These are phyloP conservation scores for Pleurotus salmoneostramineus DNA, from an alignment of 768 basidiomycete species.

Conservation along the genomic window DNA sequence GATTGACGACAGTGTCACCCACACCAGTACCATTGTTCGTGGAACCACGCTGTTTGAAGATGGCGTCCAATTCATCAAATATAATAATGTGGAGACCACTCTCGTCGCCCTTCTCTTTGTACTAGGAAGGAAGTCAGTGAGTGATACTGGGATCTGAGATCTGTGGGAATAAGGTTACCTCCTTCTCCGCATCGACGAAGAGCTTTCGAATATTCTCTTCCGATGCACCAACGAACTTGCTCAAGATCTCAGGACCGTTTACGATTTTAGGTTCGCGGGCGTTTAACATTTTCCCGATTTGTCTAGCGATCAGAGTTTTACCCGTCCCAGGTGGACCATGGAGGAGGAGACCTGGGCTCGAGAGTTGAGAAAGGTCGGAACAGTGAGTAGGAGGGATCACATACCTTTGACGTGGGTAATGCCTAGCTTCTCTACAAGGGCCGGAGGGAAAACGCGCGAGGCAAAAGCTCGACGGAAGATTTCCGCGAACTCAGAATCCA, in stretches of 20 bases:
- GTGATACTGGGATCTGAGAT: neutral
- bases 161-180: conserved; percentile 41
- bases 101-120: conserved; percentile 96
- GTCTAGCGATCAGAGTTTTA: conserved; percentile 95
- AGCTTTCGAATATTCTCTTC: conserved; percentile 98
- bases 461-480: conserved; percentile 99
- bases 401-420: conserved; percentile 97
- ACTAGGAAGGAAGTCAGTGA: conserved; percentile 40
- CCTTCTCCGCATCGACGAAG: conserved; percentile 97
- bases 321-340: conserved; percentile 98
- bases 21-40: conserved; percentile 91
- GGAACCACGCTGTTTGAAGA: conserved; percentile 98
- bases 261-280: conserved; percentile 97
- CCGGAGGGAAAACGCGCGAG: conserved; percentile 97
- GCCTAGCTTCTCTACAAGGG: conserved; percentile 93
- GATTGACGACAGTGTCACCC: conserved; percentile 98
- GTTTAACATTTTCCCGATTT: conserved; percentile 99
- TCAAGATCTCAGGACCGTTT: conserved; percentile 96
- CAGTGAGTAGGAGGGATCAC: neutral
- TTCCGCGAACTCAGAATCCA: conserved; percentile 90
- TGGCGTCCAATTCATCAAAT: conserved; percentile 97
- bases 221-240: conserved; percentile 94
- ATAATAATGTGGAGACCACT: conserved; percentile 99
- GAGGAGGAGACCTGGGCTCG: conserved; percentile 73
- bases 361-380: neutral